Percentiles rank a stretch among this genome's conserved stretches.
Evolutionary conservation across 78 protist genomes (phyloP).

Genomic region (Dictyostelium brefeldianum): DNA sequence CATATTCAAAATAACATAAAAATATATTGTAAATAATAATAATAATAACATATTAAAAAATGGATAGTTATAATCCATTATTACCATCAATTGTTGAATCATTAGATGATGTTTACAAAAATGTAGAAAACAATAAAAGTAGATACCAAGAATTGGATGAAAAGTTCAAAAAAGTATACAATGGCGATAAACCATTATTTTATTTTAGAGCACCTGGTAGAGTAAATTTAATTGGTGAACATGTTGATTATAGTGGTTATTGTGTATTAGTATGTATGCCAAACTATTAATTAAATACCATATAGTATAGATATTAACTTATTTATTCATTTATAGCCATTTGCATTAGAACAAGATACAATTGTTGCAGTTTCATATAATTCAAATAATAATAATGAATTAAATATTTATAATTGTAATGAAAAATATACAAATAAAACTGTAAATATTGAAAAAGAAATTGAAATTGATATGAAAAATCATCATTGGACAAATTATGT

Average conservation of each 20-base stretch:
- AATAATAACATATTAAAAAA: constrained; percentile 2
- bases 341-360: constrained; percentile 79
- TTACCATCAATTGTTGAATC: constrained; percentile 36
- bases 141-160: constrained; percentile 15
- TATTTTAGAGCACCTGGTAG: constrained; percentile 83
- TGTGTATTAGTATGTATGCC: constrained; percentile 67
- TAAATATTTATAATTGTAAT: constrained; percentile 4
- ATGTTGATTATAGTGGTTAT: constrained; percentile 81
- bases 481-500: constrained; percentile 78
- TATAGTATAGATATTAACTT: too few species aligned
- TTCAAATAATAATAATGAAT: not conserved
- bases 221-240: constrained; percentile 85
- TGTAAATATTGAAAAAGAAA: not conserved
- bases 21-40: not conserved
- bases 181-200: constrained; percentile 54
- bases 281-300: too few species aligned
- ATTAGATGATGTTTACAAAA: constrained; percentile 28
- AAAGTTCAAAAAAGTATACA: constrained; percentile 20
- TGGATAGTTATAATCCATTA: constrained; percentile 51
- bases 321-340: constrained; percentile 14
- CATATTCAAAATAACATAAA: not conserved
- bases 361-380: constrained; percentile 67
- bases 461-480: constrained; percentile 29
- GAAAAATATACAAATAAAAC: constrained; percentile 24
- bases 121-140: constrained; percentile 1